Evolutionary conservation across 305 asterid genomes (phyloP), one percentile per base, ranked within the genome.

Genomic region (Lippia alba): DNA sequence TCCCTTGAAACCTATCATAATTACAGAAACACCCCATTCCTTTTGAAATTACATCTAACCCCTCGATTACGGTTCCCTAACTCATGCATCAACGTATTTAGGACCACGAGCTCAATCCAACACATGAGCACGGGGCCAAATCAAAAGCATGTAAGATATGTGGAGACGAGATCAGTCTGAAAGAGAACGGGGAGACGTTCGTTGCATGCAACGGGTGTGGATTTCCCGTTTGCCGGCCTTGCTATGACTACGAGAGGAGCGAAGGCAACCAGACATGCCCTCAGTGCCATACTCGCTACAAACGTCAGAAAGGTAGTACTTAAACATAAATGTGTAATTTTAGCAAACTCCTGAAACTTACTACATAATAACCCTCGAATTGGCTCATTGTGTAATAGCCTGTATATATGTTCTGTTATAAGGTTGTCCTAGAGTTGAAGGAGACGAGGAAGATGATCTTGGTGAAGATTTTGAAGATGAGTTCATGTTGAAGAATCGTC

Each of bases 221-320:
- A 17, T 89, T 85, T 34, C 94, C 96, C 11, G 94, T 90, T 46
- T 90, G 96, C 55, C 76, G 69, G 75, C 91, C 92, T 61, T 90
- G 96, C 76, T 90, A 90, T 59, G 91, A 87, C 55, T 90, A 90
- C 12, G 94, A 87, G 83, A 83, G 96, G 75, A 83, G 86, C 24
- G 92, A 90, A 59, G 96, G 96, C 18, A 85, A 87, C 9, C 89
- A 83, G 59, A 73, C 65, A 10, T 90, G 96, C 54, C 92, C 96
- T 24, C 94, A 86, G 10, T 90, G 94, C 73, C 79, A 84, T 57
- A 62, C 87, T 45, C 94, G 92, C 61, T 90, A 85, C 81, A 90
- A 86, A 68, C 92, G 88, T 18, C 92, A 86, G 60, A 87, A 86
- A 84, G 94, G 96, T 87, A 24, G 0, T 39, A 39, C 45, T 24